Evolutionary conservation across 2,329 filamentous ascomycete species (phyloP).

Genomic region (Paecilomyces variotii): DNA sequence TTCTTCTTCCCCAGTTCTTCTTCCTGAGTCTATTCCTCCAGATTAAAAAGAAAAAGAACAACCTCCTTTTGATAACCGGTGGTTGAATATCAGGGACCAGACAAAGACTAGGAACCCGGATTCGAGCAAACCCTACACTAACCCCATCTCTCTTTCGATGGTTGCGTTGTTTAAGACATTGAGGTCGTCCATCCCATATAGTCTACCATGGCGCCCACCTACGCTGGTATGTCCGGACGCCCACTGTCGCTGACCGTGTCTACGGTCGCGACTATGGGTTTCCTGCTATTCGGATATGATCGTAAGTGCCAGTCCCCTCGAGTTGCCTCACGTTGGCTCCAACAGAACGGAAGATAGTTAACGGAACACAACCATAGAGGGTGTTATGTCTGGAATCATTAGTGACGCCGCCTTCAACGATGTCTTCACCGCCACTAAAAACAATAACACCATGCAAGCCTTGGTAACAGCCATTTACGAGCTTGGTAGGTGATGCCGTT

Average conservation of each 20-base stretch:
- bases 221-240: slow-evolving; percentile 52
- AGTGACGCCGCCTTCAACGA: slow-evolving; percentile 23
- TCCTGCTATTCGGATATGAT: slow-evolving; percentile 54
- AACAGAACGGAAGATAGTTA: not conserved
- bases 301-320: slow-evolving; percentile 25
- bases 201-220: slow-evolving; percentile 43
- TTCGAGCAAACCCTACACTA: not conserved
- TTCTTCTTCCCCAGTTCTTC: not conserved
- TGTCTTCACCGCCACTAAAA: slow-evolving; percentile 25
- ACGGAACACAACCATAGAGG: slow-evolving; percentile 13
- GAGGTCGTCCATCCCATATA: slow-evolving; percentile 2
- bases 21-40: not conserved
- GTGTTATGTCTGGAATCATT: slow-evolving; percentile 34
- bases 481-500: slow-evolving; percentile 20
- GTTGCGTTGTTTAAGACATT: not conserved
- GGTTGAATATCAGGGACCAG: not conserved
- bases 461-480: slow-evolving; percentile 45
- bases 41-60: not conserved
- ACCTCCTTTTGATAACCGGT: not conserved
- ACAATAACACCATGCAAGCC: slow-evolving; percentile 39
- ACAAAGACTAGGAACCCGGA: not conserved
- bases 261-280: slow-evolving; percentile 56
- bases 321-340: too few species aligned
- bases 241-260: slow-evolving; percentile 51
- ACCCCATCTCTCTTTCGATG: not conserved